Evolutionary conservation across 495 filamentous ascomycete genomes (phyloP), one percentile per base, ranked within the genome.

Genomic region (Pseudomonodictys pantanalensis): DNA sequence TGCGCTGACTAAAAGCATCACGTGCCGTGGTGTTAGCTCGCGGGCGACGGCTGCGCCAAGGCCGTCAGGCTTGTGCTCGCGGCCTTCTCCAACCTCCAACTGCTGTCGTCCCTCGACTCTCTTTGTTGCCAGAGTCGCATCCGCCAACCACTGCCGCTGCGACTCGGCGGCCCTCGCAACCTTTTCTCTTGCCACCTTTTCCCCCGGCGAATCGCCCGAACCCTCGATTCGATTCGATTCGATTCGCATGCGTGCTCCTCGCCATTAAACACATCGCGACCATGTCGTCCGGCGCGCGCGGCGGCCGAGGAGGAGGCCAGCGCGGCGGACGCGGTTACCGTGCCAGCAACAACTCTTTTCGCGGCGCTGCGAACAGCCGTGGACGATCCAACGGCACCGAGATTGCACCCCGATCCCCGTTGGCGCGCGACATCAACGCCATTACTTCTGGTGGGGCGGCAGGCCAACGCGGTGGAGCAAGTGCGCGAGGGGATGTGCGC

Each of bases 271-370:
- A 18, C 52, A 55, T 25, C 35, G 39, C 52, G 52, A 42, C 32
- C 30, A 55, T 55, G 52, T 55, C 52, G 52, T 44, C 51, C 2
- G 51, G 30, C n/a, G 23, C 38, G 52, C 38, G 41, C 25, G 52
- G 49, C 35, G 15, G 52, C 29, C 22, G 52, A 30, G 52, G 50
- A 15, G 32, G 24, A 9, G 29, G 50, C 20, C 32, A 39, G 11
- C 50, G 32, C 23, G 50, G 50, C 18, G 50, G 33, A 42, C 23
- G 32, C 30, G 35, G 23, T 22, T 8, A 17, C 23, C 50, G 50
- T 18, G 50, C 18, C 32, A 35, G 23, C 33, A 23, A 7, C 20
- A 46, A 23, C 18, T 11, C 24, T 12, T 23, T 23, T 15, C 18
- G 24, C 15, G 43, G 43, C 43, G 18, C 12, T 22, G 22, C 3